Conservation (phyloP, 192 early-diverging fungal genomes). For the Mortierella antarctica region DNA sequence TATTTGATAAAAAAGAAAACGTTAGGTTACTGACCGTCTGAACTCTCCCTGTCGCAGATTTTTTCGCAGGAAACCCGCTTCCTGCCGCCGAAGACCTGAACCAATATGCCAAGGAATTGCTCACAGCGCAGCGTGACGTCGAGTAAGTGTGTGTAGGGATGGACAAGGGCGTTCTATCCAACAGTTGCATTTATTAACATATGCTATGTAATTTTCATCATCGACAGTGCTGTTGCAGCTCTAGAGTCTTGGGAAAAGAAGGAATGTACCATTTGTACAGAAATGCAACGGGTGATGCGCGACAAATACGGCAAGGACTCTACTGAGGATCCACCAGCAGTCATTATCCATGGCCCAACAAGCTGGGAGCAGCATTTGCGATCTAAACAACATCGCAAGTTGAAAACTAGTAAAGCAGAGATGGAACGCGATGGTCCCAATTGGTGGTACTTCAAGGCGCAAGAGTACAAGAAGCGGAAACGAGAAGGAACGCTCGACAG, state of each 20-base stretch:
- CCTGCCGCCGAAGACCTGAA: slow-evolving; percentile 50
- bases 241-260: slow-evolving; percentile 74
- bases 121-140: slow-evolving; percentile 32
- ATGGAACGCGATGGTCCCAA: slow-evolving; percentile 50
- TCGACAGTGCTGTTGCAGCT: slow-evolving; percentile 30
- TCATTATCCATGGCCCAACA: slow-evolving; percentile 76
- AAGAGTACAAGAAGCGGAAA: slow-evolving; percentile 52
- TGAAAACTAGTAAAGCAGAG: slow-evolving; percentile 50
- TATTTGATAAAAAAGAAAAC: not conserved
- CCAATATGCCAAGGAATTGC: slow-evolving; percentile 51
- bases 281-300: slow-evolving; percentile 49
- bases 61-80: slow-evolving; percentile 44
- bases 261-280: slow-evolving; percentile 75
- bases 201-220: slow-evolving; percentile 17
- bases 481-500: slow-evolving; percentile 23
- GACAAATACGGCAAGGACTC: slow-evolving; percentile 21
- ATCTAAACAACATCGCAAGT: slow-evolving; percentile 71
- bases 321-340: slow-evolving; percentile 17
- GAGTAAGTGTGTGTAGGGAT: slow-evolving; percentile 47
- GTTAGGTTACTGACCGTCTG: not conserved
- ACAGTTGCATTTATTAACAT: slow-evolving; percentile 9
- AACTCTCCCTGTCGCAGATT: slow-evolving; percentile 40
- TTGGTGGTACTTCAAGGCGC: slow-evolving; percentile 49
- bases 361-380: slow-evolving; percentile 82
- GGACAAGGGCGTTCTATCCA: not conserved